A percentile compares a stretch with the other conserved stretches of the same genome.
These are phyloP conservation scores for Akanthomyces uredinophilus DNA, from an alignment of 2,329 filamentous ascomycete genomes.

Conservation along the genomic window DNA sequence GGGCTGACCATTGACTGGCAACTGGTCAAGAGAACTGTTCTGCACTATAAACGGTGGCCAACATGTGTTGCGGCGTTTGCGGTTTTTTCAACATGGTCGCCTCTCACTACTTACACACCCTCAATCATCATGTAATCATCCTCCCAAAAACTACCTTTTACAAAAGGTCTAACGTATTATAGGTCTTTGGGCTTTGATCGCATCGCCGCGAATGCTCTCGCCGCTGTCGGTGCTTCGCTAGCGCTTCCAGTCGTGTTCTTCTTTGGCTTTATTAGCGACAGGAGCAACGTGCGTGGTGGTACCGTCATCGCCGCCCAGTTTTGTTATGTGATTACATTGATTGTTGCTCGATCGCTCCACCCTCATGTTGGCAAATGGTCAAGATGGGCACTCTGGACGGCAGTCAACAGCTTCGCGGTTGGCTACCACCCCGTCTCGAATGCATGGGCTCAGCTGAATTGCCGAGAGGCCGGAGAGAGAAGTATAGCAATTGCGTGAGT, in stretches of 20 bases:
- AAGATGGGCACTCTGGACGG: slow-evolving; percentile 46
- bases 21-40: slow-evolving; percentile 39
- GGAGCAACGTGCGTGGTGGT: slow-evolving; percentile 37
- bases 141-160: not conserved
- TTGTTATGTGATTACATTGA: slow-evolving; percentile 40
- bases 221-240: slow-evolving; percentile 37
- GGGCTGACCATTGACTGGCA: slow-evolving; percentile 28
- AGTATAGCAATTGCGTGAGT: slow-evolving; percentile 45
- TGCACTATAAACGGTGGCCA: slow-evolving; percentile 42
- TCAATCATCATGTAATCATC: slow-evolving; percentile 34
- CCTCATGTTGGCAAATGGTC: slow-evolving; percentile 42
- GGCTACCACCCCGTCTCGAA: slow-evolving; percentile 51
- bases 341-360: slow-evolving; percentile 36
- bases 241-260: slow-evolving; percentile 43
- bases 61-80: slow-evolving; percentile 45
- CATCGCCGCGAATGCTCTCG: slow-evolving; percentile 42
- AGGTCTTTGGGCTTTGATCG: slow-evolving; percentile 37
- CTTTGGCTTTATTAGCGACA: slow-evolving; percentile 45
- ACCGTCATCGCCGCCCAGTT: slow-evolving; percentile 39
- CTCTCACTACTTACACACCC: slow-evolving; percentile 47
- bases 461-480: slow-evolving; percentile 38
- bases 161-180: too few relatives aligned
- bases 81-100: slow-evolving; percentile 49
- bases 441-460: slow-evolving; percentile 49
- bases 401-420: slow-evolving; percentile 45